Base-by-base conservation (phyloP, 2,329 filamentous ascomycete genomes). In the Herpotrichia juniperi region DNA sequence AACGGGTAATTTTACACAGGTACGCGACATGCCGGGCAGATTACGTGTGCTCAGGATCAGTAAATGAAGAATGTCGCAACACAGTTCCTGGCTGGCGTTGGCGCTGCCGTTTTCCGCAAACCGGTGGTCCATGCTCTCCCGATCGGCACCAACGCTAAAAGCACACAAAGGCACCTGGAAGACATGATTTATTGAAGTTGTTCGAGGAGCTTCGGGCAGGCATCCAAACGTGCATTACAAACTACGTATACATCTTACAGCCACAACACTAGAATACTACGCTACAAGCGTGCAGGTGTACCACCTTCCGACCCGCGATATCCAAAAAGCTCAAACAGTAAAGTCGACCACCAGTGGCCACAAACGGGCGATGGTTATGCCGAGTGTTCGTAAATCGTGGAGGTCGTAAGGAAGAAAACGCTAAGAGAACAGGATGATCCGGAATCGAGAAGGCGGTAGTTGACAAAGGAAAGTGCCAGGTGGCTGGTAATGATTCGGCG, bases 351-450 rank as follows among this genome's bases (percentile, higher is more conserved):
- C 37, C 19, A 40, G n/a, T 25, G 37, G 37, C 37, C 37, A 22
- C 37, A 40, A 40, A 40, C 37, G 16, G 3, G 37, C 37, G 4
- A 24, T 11, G 10, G 37, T 11, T 40, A 24, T 40, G 12, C 42
- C 28, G 42, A 30, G 30, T 42, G 22, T 30, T 25, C 17, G 28
- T 30, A 30, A 44, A 30, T 25, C 28, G 28, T 21, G 10, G 24
- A 44, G 30, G 37, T 44, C 42, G 42, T 44, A 49, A 49, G n/a
- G 17, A 42, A 42, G 8, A 22, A 35, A 30, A 48, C 46, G 46
- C 46, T 42, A 49, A 24, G 21, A 17, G 46, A 47, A 26, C 24
- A 11, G 31, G 35, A 49, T 49, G 28, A 48, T 39, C 45, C 46
- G 42, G 46, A 42, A 42, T 49, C 46, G 11, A 42, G 16, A 17